Conservation (phyloP, 306 rosid species). For the Gleditsia sinensis region DNA sequence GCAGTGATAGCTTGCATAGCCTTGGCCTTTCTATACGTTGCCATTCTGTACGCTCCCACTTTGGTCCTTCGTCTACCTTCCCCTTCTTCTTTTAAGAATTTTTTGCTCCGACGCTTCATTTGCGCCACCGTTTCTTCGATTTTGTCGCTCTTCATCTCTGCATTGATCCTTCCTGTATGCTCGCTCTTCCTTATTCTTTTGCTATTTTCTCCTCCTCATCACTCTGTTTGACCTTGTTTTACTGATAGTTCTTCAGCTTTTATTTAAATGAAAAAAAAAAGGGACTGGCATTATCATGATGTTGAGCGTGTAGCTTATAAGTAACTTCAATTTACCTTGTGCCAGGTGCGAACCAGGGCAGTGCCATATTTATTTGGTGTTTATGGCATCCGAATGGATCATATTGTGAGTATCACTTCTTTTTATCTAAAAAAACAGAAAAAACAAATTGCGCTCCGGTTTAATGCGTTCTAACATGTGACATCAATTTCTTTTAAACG, state of each 20-base stretch:
- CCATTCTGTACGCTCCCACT: conserved; percentile 75
- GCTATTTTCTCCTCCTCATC: neutral
- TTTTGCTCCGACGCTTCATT: conserved; percentile 75
- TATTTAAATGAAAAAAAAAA: neutral
- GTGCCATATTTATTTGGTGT: conserved; percentile 45
- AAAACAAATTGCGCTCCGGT: neutral
- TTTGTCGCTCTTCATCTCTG: conserved; percentile 55
- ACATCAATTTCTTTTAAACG: neutral
- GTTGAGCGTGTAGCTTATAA: neutral
- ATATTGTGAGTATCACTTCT: conserved; percentile 60
- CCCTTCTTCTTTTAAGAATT: conserved; percentile 62
- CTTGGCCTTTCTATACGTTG: conserved; percentile 77
- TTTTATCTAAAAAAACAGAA: neutral
- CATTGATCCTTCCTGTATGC: conserved; percentile 72
- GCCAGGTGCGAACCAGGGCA: conserved; percentile 60
- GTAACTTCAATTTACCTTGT: conserved; percentile 17
- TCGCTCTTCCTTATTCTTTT: neutral
- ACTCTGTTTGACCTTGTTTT: neutral
- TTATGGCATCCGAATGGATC: conserved; percentile 79
- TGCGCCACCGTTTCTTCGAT: conserved; percentile 71
- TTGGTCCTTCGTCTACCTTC: conserved; percentile 76
- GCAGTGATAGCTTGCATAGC: conserved; percentile 57
- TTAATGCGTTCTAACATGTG: neutral
- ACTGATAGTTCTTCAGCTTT: neutral
- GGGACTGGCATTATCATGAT: neutral